These are phyloP conservation scores for Antrodiella citrinella DNA, from an alignment of 768 basidiomycete species.

Conservation along the genomic window DNA sequence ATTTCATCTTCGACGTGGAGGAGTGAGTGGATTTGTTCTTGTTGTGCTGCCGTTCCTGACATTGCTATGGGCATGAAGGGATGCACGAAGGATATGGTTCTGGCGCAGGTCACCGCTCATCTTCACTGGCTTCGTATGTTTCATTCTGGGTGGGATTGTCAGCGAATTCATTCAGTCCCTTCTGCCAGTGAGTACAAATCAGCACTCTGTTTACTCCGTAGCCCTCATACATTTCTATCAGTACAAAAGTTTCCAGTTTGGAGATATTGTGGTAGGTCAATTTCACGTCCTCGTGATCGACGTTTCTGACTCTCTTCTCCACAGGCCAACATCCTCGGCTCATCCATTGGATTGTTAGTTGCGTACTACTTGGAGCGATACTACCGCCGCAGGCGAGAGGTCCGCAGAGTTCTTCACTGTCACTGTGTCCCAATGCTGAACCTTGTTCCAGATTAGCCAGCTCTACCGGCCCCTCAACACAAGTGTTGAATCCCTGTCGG, in stretches of 20 bases:
- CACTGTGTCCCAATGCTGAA: neutral
- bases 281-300: neutral
- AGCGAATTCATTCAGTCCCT: conserved; percentile 78
- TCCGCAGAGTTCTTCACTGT: conserved; percentile 24
- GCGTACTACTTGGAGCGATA: conserved; percentile 66
- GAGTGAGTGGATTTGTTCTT: conserved; percentile 47
- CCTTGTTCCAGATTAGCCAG: conserved; percentile 51
- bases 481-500: conserved; percentile 26
- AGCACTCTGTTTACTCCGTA: neutral
- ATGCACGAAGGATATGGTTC: conserved; percentile 76
- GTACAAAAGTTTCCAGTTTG: conserved; percentile 67
- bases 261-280: conserved; percentile 57
- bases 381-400: conserved; percentile 75
- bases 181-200: conserved; percentile 45
- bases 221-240: conserved; percentile 18
- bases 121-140: conserved; percentile 61
- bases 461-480: conserved; percentile 67
- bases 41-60: neutral
- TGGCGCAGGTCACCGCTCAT: conserved; percentile 71
- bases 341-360: conserved; percentile 55
- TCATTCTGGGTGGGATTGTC: conserved; percentile 72
- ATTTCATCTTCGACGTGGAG: conserved; percentile 82
- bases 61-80: conserved; percentile 32
- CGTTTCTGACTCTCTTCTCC: too few relatives aligned
- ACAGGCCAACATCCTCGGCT: conserved; percentile 76